Conservation (phyloP, 176 grass and related monocot genomes). For the Rhipidocladum racemiflorum region DNA sequence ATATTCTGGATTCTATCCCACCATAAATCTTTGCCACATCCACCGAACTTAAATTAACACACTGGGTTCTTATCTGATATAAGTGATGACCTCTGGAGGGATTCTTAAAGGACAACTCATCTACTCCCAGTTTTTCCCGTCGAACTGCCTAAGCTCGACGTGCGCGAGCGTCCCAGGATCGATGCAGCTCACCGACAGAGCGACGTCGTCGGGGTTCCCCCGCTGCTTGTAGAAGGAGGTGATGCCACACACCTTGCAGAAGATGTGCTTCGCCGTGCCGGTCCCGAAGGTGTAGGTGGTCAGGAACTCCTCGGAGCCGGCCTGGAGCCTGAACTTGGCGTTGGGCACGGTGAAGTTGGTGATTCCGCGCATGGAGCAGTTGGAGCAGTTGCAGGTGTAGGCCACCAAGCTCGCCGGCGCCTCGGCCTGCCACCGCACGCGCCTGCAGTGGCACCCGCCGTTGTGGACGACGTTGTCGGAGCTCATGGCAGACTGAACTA, state of each 20-base stretch:
- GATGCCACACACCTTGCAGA: slow-evolving; percentile 81
- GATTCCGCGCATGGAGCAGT: slow-evolving; percentile 73
- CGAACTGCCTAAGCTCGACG: slow-evolving; percentile 51
- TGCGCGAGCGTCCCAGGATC: slow-evolving; percentile 63
- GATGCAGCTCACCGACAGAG: slow-evolving; percentile 64
- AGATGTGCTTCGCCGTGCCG: slow-evolving; percentile 68
- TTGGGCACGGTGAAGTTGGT: slow-evolving; percentile 60
- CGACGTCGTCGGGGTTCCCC: slow-evolving; percentile 74
- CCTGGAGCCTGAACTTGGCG: slow-evolving; percentile 49
- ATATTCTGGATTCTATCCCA: too few species aligned
- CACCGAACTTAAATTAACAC: too few species aligned
- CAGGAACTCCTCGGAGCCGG: slow-evolving; percentile 46
- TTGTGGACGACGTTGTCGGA: slow-evolving; percentile 40
- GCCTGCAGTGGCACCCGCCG: slow-evolving; percentile 79
- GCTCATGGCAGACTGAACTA: slow-evolving; percentile 25
- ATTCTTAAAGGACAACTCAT: too few species aligned
- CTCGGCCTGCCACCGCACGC: slow-evolving; percentile 64
- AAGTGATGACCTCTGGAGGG: too few species aligned
- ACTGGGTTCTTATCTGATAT: too few species aligned
- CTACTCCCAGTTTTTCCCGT: slow-evolving; percentile 70
- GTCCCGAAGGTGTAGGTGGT: slow-evolving; percentile 88
- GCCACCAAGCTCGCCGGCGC: slow-evolving; percentile 62
- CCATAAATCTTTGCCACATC: too few species aligned
- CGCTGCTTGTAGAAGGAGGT: slow-evolving; percentile 74
- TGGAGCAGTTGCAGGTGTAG: slow-evolving; percentile 79